Percentiles rank a stretch among this genome's conserved stretches.
These are phyloP conservation scores for Elongisporangium anandrum DNA, from an alignment of 352 stramenopile species.

Conservation along the genomic window DNA sequence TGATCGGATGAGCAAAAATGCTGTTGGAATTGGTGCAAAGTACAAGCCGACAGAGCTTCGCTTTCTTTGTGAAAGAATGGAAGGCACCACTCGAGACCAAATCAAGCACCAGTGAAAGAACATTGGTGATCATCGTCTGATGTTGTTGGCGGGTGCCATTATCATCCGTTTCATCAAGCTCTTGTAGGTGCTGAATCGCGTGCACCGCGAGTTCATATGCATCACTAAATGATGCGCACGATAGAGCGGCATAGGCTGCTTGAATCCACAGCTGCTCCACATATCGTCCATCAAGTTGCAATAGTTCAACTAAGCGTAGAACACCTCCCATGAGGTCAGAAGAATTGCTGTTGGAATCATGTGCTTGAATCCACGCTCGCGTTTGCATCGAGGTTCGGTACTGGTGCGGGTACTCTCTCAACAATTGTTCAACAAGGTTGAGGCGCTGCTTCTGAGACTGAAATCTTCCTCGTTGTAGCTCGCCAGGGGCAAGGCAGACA, in stretches of 20 bases:
- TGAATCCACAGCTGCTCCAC: background rate
- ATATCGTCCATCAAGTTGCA: background rate
- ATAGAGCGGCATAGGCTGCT: background rate
- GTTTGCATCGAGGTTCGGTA: background rate
- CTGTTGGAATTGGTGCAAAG: conserved; percentile 3
- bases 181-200: background rate
- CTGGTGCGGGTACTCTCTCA: background rate
- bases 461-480: background rate
- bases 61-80: conserved; percentile 55
- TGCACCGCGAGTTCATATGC: background rate
- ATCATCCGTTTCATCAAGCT: background rate
- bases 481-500: background rate
- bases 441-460: background rate
- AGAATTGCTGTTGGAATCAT: background rate
- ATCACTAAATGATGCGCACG: background rate
- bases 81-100: conserved; percentile 61
- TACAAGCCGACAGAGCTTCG: conserved; percentile 27
- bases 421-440: background rate
- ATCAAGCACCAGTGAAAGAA: conserved; percentile 59
- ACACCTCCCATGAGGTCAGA: background rate
- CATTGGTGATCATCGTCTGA: background rate
- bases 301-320: background rate
- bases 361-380: background rate
- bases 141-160: background rate
- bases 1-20: conserved; percentile 47